phyloP scores from a whole-genome alignment of 169 alveolate genomes.

The Plasmodium vinckei region DNA sequence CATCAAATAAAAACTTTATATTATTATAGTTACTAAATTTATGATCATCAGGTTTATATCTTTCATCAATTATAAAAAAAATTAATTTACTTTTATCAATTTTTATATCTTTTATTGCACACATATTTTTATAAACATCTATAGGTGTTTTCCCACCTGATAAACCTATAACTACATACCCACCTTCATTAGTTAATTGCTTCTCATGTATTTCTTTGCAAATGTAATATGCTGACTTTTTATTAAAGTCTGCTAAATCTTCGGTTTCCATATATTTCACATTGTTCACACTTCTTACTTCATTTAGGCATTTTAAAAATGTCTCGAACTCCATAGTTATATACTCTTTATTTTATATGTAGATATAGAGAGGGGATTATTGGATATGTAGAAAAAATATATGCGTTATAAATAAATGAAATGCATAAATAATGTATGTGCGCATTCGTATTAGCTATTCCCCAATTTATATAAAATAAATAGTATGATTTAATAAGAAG shows the following conservation, averaged over 20 bases:
- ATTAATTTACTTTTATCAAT: constrained; percentile 59
- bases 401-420: too few relatives aligned
- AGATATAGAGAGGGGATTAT: too few relatives aligned
- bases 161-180: constrained; percentile 56
- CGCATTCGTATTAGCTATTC: too few relatives aligned
- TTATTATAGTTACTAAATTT: constrained; percentile 66
- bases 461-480: too few relatives aligned
- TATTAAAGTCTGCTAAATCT: constrained; percentile 36
- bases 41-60: constrained; percentile 53
- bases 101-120: constrained; percentile 39
- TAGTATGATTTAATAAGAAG: too few relatives aligned
- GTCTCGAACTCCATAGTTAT: constrained; percentile 21
- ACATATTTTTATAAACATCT: constrained; percentile 65
- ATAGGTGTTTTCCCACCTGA: constrained; percentile 69
- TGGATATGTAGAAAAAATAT: too few relatives aligned
- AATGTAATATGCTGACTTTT: constrained; percentile 53
- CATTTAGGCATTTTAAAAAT: constrained; percentile 14
- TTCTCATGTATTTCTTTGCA: constrained; percentile 58
- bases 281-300: constrained; percentile 28
- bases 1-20: constrained; percentile 51
- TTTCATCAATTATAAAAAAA: constrained; percentile 65
- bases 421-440: too few relatives aligned
- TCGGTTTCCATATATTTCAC: constrained; percentile 53
- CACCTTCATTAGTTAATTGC: constrained; percentile 32
- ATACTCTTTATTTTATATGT: too few relatives aligned